Percentiles rank a stretch among this genome's conserved stretches.
Evolutionary conservation across 179 eudicot species (phyloP).

Genomic region (Vitellaria paradoxa): DNA sequence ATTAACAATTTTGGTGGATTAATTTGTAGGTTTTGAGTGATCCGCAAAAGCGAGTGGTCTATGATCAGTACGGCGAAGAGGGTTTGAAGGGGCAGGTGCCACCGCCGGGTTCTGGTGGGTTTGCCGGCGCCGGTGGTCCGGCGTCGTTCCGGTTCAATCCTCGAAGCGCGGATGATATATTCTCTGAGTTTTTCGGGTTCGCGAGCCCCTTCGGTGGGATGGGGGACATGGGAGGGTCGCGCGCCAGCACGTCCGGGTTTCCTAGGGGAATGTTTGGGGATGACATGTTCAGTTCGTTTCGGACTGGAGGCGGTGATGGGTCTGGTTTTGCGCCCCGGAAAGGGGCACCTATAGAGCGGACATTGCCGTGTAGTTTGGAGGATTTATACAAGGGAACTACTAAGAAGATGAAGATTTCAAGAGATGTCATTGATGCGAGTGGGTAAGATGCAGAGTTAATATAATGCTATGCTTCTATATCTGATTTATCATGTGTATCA

Average conservation of each 20-base stretch:
- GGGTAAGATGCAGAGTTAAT: constrained; percentile 50
- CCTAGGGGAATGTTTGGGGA: constrained; percentile 60
- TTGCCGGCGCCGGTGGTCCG: constrained; percentile 39
- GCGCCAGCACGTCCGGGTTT: constrained; percentile 45
- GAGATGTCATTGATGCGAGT: constrained; percentile 66
- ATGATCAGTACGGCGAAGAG: constrained; percentile 30
- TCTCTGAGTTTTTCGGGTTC: constrained; percentile 80
- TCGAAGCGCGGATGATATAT: constrained; percentile 79
- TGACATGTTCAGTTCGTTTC: constrained; percentile 54
- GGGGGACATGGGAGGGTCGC: constrained; percentile 55
- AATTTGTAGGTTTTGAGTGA: constrained; percentile 71
- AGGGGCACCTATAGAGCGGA: constrained; percentile 66
- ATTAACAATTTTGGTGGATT: not conserved
- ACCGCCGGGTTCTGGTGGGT: constrained; percentile 43
- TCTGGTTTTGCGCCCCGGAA: constrained; percentile 48
- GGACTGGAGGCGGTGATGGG: constrained; percentile 37
- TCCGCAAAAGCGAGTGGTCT: constrained; percentile 70
- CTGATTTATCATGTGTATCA: not conserved
- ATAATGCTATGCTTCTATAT: not conserved
- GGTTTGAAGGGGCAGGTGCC: constrained; percentile 55
- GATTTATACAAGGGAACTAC: constrained; percentile 92
- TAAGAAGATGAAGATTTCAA: constrained; percentile 96
- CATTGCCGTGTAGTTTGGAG: constrained; percentile 86
- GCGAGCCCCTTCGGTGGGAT: constrained; percentile 73
- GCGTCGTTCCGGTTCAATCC: constrained; percentile 54